A percentile compares a stretch with the other conserved stretches of the same genome.
These are phyloP conservation scores for Yamadazyma philogaea DNA, from an alignment of 805 yeast species.

Conservation along the genomic window DNA sequence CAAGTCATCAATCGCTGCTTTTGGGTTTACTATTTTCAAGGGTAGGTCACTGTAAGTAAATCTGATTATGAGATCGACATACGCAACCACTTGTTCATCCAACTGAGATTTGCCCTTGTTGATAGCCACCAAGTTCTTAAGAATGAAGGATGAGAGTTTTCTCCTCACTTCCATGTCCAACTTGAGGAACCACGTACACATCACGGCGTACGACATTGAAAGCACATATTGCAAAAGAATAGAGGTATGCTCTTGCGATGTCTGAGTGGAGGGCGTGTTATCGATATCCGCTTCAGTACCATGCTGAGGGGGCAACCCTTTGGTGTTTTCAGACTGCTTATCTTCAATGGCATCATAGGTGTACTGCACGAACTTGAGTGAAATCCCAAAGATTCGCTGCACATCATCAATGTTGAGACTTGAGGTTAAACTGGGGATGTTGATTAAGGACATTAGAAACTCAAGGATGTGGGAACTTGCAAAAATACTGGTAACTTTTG, in stretches of 20 bases:
- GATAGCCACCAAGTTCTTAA: conserved; percentile 42
- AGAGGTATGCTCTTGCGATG: conserved; percentile 41
- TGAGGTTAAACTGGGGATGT: conserved; percentile 63
- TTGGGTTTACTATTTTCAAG: conserved; percentile 38
- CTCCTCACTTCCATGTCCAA: conserved; percentile 58
- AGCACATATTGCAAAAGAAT: conserved; percentile 58
- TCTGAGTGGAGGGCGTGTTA: conserved; percentile 50
- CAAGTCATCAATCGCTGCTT: conserved; percentile 5
- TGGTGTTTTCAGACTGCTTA: conserved; percentile 17
- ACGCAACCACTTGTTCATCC: conserved; percentile 58
- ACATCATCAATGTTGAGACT: conserved; percentile 75
- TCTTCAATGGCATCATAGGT: conserved; percentile 48
- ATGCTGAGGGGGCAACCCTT: conserved; percentile 23
- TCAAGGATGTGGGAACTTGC: conserved; percentile 75
- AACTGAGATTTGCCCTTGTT: conserved; percentile 21
- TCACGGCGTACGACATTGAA: conserved; percentile 63
- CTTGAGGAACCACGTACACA: conserved; percentile 69
- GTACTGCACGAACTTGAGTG: conserved; percentile 74
- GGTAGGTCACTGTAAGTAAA: conserved; percentile 66
- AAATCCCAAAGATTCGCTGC: conserved; percentile 77
- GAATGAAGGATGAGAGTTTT: conserved; percentile 58
- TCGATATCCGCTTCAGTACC: conserved; percentile 53
- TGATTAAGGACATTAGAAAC: conserved; percentile 62
- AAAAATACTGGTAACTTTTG: conserved; percentile 64
- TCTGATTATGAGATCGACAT: conserved; percentile 63